phyloP scores from a whole-genome alignment of 805 yeast species.

The Scheffersomyces amazonensis region DNA sequence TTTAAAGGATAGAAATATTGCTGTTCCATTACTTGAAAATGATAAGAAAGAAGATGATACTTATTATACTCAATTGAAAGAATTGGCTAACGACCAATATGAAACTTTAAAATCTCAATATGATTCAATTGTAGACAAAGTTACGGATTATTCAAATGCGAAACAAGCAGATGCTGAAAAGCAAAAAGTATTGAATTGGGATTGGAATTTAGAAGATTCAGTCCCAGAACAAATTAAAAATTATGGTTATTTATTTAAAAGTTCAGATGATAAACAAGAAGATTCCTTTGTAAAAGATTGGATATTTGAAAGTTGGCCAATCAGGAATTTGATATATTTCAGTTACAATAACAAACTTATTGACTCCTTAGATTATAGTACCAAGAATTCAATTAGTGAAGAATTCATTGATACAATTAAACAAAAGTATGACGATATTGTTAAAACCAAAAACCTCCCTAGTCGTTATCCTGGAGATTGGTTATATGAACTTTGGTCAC shows the following conservation, averaged over 20 bases:
- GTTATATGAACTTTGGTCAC: slow-evolving; percentile 54
- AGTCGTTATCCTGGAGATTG: slow-evolving; percentile 50
- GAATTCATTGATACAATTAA: slow-evolving; percentile 41
- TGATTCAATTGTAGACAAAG: neutral
- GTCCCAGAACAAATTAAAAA: neutral
- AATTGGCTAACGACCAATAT: slow-evolving; percentile 23
- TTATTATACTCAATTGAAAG: slow-evolving; percentile 18
- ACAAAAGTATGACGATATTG: slow-evolving; percentile 38
- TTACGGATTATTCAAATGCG: slow-evolving; percentile 3
- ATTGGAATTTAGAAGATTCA: neutral
- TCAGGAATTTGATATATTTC: slow-evolving; percentile 26
- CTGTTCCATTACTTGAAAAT: slow-evolving; percentile 4
- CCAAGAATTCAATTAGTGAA: slow-evolving; percentile 22
- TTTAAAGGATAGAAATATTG: slow-evolving; percentile 22
- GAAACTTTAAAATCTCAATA: slow-evolving; percentile 11
- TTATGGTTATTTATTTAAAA: slow-evolving; percentile 6
- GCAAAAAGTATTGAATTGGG: no score
- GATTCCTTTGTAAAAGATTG: slow-evolving; percentile 28
- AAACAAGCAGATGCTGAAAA: no score
- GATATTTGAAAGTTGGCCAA: slow-evolving; percentile 50
- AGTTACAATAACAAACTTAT: neutral
- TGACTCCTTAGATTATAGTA: slow-evolving; percentile 22
- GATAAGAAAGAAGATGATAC: slow-evolving; percentile 11
- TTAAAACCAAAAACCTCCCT: slow-evolving; percentile 30
- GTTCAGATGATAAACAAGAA: no score